Evolutionary conservation across 179 eudicot genomes (phyloP).

Genomic region (Silene coronaria): DNA sequence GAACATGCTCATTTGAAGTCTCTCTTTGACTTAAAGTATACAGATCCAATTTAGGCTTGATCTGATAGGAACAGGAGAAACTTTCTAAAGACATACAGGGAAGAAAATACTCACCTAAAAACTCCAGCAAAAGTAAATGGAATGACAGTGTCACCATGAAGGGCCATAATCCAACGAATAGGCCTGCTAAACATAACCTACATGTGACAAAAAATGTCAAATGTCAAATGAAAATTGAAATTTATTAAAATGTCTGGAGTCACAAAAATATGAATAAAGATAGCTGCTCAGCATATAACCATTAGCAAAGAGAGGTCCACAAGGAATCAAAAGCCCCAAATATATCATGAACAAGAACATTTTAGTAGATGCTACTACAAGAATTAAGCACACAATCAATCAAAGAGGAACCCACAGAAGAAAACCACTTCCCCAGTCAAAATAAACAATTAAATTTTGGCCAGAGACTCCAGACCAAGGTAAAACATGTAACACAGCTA

Average conservation of each 20-base stretch:
- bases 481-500: no score
- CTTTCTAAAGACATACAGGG: neutral
- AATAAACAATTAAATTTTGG: no score
- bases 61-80: neutral
- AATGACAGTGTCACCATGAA: slow-evolving; percentile 72
- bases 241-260: neutral
- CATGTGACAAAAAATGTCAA: slow-evolving; percentile 11
- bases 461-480: no score
- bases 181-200: slow-evolving; percentile 92
- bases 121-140: slow-evolving; percentile 85
- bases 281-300: neutral
- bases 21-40: neutral
- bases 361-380: neutral
- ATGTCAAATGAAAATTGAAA: neutral
- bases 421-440: neutral
- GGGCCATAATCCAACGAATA: slow-evolving; percentile 92
- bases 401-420: neutral
- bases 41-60: neutral
- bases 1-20: neutral
- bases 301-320: neutral
- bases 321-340: neutral
- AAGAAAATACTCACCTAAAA: slow-evolving; percentile 43
- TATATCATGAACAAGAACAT: neutral
- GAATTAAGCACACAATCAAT: neutral
- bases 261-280: neutral